A percentile compares a stretch with the other conserved stretches of the same genome.
These are phyloP conservation scores for Lupinus albus DNA, from an alignment of 306 rosid species.

Conservation along the genomic window DNA sequence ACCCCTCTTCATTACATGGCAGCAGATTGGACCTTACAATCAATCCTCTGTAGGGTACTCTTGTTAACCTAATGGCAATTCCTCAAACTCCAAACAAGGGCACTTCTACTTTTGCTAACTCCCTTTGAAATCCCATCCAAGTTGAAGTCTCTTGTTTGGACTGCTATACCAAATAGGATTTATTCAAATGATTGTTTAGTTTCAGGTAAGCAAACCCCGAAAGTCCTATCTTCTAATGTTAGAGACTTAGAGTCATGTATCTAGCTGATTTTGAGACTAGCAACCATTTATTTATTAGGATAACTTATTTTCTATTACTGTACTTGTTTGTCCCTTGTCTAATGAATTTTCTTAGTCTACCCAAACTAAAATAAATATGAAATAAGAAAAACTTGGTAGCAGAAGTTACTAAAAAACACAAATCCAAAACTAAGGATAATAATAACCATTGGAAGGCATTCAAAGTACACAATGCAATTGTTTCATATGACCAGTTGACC, in stretches of 20 bases:
- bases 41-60: not conserved
- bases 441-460: not conserved
- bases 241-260: not conserved
- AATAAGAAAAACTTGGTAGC: not conserved
- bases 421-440: constrained; percentile 12
- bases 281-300: not conserved
- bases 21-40: not conserved
- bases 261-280: not conserved
- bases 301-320: not conserved
- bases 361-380: not conserved
- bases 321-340: not conserved
- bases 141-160: not conserved
- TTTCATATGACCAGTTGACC: not conserved
- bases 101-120: not conserved
- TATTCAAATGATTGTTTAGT: not conserved
- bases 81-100: not conserved
- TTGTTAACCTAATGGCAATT: not conserved
- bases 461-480: not conserved
- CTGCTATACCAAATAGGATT: not conserved
- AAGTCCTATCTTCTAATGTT: not conserved
- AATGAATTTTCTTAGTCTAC: not conserved
- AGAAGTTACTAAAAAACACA: not conserved
- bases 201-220: not conserved
- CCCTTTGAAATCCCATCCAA: not conserved
- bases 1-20: not conserved